Percentiles rank a stretch among this genome's conserved stretches.
These are phyloP conservation scores for Ogataea philodendri DNA, from an alignment of 805 yeast species.

Conservation along the genomic window DNA sequence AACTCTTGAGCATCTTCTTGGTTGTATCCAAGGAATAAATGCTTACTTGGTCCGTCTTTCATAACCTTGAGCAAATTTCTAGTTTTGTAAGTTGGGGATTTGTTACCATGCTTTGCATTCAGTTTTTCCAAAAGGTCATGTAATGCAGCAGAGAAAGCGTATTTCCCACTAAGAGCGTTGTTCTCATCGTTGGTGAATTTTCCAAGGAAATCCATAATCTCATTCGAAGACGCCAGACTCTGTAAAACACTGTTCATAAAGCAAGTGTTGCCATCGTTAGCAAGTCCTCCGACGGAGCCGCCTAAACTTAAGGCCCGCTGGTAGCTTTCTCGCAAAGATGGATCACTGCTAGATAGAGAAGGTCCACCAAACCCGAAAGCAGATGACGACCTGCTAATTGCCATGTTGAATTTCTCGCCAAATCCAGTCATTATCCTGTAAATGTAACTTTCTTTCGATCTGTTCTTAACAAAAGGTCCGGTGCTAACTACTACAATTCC, in stretches of 20 bases:
- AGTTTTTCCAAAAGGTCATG: slow-evolving; percentile 51
- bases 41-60: slow-evolving; percentile 77
- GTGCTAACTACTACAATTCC: slow-evolving; percentile 22
- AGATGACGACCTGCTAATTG: slow-evolving; percentile 18
- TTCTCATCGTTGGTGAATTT: slow-evolving; percentile 33
- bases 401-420: slow-evolving; percentile 22
- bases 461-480: slow-evolving; percentile 13
- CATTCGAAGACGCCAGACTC: slow-evolving; percentile 70
- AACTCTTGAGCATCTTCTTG: slow-evolving; percentile 98
- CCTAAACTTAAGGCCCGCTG: slow-evolving; percentile 54
- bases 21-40: slow-evolving; percentile 76
- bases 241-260: slow-evolving; percentile 92
- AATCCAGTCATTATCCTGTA: slow-evolving; percentile 19
- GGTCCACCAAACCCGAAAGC: slow-evolving; percentile 18
- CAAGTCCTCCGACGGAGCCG: slow-evolving; percentile 79
- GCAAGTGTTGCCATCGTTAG: slow-evolving; percentile 91
- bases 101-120: slow-evolving; percentile 52
- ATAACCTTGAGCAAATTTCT: slow-evolving; percentile 58
- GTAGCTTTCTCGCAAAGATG: slow-evolving; percentile 18
- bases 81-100: slow-evolving; percentile 62
- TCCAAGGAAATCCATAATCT: slow-evolving; percentile 55
- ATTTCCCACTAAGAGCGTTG: slow-evolving; percentile 11
- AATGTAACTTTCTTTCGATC: slow-evolving; percentile 2
- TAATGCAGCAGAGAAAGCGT: slow-evolving; percentile 52
- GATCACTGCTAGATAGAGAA: slow-evolving; percentile 17